Conservation (phyloP, 768 basidiomycete genomes). For the Chalciporus pseudorubinellus region DNA sequence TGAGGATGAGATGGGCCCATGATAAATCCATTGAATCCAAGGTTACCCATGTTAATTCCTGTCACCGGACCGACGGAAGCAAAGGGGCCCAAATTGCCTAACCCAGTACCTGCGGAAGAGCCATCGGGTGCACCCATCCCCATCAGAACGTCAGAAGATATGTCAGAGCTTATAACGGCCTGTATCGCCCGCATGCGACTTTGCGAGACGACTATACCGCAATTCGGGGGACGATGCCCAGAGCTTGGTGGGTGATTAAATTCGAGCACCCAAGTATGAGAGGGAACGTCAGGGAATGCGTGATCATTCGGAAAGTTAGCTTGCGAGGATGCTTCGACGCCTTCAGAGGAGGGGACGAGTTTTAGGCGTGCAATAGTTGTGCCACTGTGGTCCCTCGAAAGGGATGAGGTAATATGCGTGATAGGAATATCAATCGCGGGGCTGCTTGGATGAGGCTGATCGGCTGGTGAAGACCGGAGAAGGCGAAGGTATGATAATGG, state of each 20-base stretch:
- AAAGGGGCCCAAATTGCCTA: slow-evolving; percentile 26
- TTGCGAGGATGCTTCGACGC: slow-evolving; percentile 7
- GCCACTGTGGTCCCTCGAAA: slow-evolving; percentile 44
- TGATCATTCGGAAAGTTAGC: slow-evolving; percentile 24
- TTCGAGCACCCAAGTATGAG: slow-evolving; percentile 63
- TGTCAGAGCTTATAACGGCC: slow-evolving; percentile 46
- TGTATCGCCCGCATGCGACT: slow-evolving; percentile 73
- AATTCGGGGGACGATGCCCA: slow-evolving; percentile 40
- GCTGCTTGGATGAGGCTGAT: slow-evolving; percentile 13
- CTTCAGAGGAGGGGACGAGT: slow-evolving; percentile 33
- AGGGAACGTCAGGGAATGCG: slow-evolving; percentile 22
- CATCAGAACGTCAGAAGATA: slow-evolving; percentile 25
- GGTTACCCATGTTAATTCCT: slow-evolving; percentile 24
- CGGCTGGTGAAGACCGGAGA: slow-evolving; percentile 36
- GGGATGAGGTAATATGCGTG: slow-evolving; percentile 42
- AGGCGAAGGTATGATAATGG: slow-evolving; percentile 67
- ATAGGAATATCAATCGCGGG: slow-evolving; percentile 48
- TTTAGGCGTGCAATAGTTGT: slow-evolving; percentile 55
- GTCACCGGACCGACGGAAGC: slow-evolving; percentile 19
- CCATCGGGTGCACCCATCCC: slow-evolving; percentile 17
- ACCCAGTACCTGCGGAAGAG: slow-evolving; percentile 11
- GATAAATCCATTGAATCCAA: slow-evolving; percentile 24
- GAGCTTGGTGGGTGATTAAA: slow-evolving; percentile 46
- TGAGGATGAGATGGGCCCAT: slow-evolving; percentile 23
- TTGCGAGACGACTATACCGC: slow-evolving; percentile 71